Evolutionary conservation across 2,329 filamentous ascomycete species (phyloP), one percentile per base, ranked within the genome.

Genomic region (Fusarium xylarioides): DNA sequence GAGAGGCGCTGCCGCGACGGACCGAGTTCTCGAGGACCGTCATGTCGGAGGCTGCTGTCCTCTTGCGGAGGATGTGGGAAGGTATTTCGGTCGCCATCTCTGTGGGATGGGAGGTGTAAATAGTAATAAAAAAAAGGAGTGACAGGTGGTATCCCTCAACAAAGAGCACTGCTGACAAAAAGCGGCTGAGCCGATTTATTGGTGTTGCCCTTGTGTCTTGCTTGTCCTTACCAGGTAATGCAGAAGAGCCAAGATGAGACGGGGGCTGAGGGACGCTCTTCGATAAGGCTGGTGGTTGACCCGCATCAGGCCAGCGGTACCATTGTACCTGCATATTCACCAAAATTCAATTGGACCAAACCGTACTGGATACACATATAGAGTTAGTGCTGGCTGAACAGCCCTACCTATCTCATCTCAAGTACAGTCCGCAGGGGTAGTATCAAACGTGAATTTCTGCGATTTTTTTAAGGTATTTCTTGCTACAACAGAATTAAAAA

Each of bases 1-100:
- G 59, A 30, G 65, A 70, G 58, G 38, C 38, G 50, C 61, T 67
- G 49, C 50, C 68, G 52, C 57, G 58, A 57, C 46, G 60, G 54
- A 50, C 42, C 30, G 71, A 63, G 43, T 49, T 68, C 30, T 63
- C 43, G 14, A 70, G 60, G 42, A 65, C 71, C 63, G 71, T 64
- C 72, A 76, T 76, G 37, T 75, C 74, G 43, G 70, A 74, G 44
- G 66, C 62, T 66, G 67, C 61, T 66, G 70, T 75, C 65, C 66
- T 71, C 63, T 74, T 77, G 43, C 72, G 72, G 57, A 74, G 71
- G 52, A 62, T 73, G 38, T 73, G 55, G 26, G 68, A 73, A 57
- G 72, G 57, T 65, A 63, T 73, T 50, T 71, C 63, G 35, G 54
- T 61, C 42, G 68, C 43, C 67, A 59, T 70, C 28, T 46, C 34